phyloP scores from a whole-genome alignment of 805 yeast genomes.

The Hanseniaspora taiwanica region DNA sequence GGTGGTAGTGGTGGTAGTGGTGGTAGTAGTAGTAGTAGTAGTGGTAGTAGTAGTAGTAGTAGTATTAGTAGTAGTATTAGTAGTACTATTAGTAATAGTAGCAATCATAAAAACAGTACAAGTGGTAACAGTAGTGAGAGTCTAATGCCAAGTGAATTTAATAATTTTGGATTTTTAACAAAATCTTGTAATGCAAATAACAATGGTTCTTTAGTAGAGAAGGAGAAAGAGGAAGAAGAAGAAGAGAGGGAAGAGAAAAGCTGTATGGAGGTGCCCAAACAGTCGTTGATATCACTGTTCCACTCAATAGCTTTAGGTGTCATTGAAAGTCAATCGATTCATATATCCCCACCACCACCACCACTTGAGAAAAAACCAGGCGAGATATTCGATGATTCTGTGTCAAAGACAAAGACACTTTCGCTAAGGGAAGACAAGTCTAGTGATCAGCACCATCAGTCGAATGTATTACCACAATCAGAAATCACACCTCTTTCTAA shows the following conservation, averaged over 20 bases:
- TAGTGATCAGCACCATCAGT: neutral
- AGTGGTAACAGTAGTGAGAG: no score
- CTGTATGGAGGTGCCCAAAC: conserved; percentile 5
- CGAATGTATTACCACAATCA: neutral
- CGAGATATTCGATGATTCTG: conserved; percentile 10
- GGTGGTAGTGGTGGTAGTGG: no score
- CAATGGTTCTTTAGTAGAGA: neutral
- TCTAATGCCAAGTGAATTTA: no score
- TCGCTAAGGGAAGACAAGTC: conserved; percentile 11
- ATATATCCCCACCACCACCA: no score
- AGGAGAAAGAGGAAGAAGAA: neutral
- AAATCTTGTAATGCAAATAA: neutral
- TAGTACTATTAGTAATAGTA: no score
- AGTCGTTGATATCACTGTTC: conserved; percentile 22
- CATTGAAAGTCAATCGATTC: no score
- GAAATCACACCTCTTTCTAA: neutral
- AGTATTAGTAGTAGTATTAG: no score
- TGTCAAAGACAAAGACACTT: conserved; percentile 15
- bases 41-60: no score
- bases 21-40: no score
- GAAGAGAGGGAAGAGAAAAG: conserved; percentile 1
- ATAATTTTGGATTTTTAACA: no score
- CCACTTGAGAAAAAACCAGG: no score
- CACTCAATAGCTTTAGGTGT: conserved; percentile 20
- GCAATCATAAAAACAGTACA: no score